Percentiles rank a stretch among this genome's conserved stretches.
Evolutionary conservation across 2,329 filamentous ascomycete genomes (phyloP).

Genomic region (Aspergillus tanneri): DNA sequence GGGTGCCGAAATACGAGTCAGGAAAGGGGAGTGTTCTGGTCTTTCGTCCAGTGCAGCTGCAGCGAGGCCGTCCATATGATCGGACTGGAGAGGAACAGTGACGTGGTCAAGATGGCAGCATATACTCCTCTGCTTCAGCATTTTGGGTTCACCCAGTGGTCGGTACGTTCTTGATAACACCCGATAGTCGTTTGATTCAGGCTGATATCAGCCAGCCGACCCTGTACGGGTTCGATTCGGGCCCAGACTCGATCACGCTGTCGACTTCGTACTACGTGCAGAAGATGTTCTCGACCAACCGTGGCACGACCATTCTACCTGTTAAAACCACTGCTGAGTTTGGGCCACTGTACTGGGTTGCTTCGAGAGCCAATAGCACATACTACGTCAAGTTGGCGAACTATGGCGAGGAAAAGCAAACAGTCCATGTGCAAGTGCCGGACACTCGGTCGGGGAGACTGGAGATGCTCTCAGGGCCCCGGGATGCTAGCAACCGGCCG

Average conservation of each 20-base stretch:
- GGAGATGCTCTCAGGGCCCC: conserved; percentile 25
- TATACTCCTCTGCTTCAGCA: conserved; percentile 34
- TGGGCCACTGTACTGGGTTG: conserved; percentile 32
- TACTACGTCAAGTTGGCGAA: conserved; percentile 28
- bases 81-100: conserved; percentile 41
- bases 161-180: conserved; percentile 9
- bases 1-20: too few relatives aligned
- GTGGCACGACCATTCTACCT: conserved; percentile 24
- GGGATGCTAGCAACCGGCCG: conserved; percentile 22
- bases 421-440: conserved; percentile 28
- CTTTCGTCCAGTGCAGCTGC: conserved; percentile 50
- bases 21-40: conserved; percentile 14
- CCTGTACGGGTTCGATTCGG: conserved; percentile 25
- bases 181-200: background rate
- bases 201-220: conserved; percentile 24
- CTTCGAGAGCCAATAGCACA: conserved; percentile 17
- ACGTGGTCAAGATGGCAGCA: conserved; percentile 30
- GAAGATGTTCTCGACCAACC: conserved; percentile 28
- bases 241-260: conserved; percentile 20
- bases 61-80: conserved; percentile 64
- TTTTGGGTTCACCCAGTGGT: conserved; percentile 31
- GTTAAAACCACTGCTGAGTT: conserved; percentile 22
- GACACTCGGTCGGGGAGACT: conserved; percentile 21
- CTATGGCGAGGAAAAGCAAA: conserved; percentile 19
- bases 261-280: conserved; percentile 32